Base-by-base conservation (phyloP, 495 filamentous ascomycete species). In the Lentithecium fluviatile region DNA sequence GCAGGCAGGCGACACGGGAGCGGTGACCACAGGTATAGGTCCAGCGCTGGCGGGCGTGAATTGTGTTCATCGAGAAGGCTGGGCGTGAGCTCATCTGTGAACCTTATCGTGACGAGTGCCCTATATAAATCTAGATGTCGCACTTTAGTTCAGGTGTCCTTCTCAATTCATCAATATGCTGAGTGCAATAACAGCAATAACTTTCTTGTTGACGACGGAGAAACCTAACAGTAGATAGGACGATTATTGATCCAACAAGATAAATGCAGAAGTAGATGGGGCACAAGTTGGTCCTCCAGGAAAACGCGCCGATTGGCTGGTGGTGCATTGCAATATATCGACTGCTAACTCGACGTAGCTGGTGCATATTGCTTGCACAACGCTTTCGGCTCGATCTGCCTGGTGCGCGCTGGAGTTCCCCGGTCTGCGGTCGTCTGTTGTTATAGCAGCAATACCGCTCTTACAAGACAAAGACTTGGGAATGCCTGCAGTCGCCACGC, bases 301-400 rank as follows among this genome's bases (percentile, higher is more conserved):
- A n/a, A 52, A 46, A 8, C n/a, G n/a, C 20, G 23, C 19, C 46
- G 21, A 63, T 63, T 63, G 60, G 60, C 38, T 52, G 52, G 52
- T 19, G n/a, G 23, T 8, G 51, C 21, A 45, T 57, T 25, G 52
- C 47, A 63, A 57, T 57, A 57, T 63, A 46, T 12, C 45, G 45
- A 46, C 19, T 24, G 48, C 36, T 29, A 25, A 63, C 45, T 57
- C 52, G 52, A 63, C 52, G 57, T 52, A 57, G 60, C 60, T 62
- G 49, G 49, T 54, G 60, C 60, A 63, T 19, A 57, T 52, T 57
- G 53, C 53, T 40, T 50, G 24, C 47, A 46, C 56, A 46, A 37
- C 56, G 21, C 29, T 21, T n/a, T n/a, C 51, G 21, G 29, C 20
- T 20, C 48, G 21, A 50, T 7, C 48, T 25, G 26, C 29, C n/a